These are phyloP conservation scores for Podaxis rugospora DNA, from an alignment of 768 basidiomycete species.

Conservation along the genomic window DNA sequence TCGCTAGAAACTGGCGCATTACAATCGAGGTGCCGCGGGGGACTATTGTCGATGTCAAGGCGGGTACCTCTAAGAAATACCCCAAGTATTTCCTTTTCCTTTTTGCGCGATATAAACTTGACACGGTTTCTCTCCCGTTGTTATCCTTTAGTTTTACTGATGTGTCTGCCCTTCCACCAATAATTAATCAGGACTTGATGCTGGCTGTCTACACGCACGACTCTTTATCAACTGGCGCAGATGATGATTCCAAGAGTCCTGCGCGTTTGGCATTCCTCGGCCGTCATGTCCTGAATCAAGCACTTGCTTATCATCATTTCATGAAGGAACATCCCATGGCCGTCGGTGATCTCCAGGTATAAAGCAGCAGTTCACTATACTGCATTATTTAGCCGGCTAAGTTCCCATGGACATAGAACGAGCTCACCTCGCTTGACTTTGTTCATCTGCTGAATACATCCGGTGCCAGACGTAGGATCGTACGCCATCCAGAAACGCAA, in stretches of 20 bases:
- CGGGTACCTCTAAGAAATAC: conserved; percentile 42
- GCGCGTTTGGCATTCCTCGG: background rate
- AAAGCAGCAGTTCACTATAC: background rate
- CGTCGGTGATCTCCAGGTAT: background rate
- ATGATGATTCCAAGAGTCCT: background rate
- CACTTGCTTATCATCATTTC: background rate
- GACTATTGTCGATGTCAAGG: conserved; percentile 69
- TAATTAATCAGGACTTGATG: conserved; percentile 47
- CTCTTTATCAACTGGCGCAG: conserved; percentile 15
- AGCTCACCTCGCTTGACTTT: background rate
- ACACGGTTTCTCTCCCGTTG: background rate
- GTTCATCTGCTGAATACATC: background rate
- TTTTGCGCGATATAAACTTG: background rate
- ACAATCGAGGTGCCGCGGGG: conserved; percentile 45
- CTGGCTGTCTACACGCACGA: conserved; percentile 56
- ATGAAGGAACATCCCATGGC: background rate
- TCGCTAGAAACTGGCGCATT: conserved; percentile 49
- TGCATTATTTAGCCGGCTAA: background rate
- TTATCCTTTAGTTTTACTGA: conserved; percentile 49
- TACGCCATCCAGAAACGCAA: background rate
- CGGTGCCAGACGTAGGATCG: background rate
- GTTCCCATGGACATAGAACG: background rate
- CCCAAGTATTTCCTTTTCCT: conserved; percentile 25
- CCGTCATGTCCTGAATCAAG: background rate
- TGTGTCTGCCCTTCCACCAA: conserved; percentile 47